These are phyloP conservation scores for Fusarium globosum DNA, from an alignment of 2,329 filamentous ascomycete genomes.

Conservation along the genomic window DNA sequence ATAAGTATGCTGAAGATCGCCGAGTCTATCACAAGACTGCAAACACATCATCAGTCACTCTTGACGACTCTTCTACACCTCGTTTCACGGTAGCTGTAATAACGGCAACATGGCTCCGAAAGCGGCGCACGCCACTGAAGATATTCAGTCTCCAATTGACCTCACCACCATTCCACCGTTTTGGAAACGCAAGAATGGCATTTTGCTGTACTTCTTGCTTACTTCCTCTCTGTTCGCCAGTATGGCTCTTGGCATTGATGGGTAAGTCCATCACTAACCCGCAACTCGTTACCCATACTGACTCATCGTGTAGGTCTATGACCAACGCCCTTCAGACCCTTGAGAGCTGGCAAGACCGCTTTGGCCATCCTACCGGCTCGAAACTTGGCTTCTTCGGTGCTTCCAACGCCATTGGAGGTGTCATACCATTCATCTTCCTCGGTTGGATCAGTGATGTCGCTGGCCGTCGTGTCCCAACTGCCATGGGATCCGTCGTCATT, in stretches of 20 bases:
- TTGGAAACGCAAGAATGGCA: slow-evolving; percentile 54
- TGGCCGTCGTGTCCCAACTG: slow-evolving; percentile 51
- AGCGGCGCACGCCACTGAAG: slow-evolving; percentile 47
- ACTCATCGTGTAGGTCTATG: slow-evolving; percentile 39
- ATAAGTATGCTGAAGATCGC: slow-evolving; percentile 15
- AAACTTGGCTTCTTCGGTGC: slow-evolving; percentile 54
- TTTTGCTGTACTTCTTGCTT: slow-evolving; percentile 56
- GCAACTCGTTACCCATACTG: neutral
- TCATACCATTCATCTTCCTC: slow-evolving; percentile 52
- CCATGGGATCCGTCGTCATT: slow-evolving; percentile 53
- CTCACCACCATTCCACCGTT: slow-evolving; percentile 48
- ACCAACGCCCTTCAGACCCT: slow-evolving; percentile 56
- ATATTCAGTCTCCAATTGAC: slow-evolving; percentile 48
- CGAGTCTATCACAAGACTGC: neutral
- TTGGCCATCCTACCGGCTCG: slow-evolving; percentile 53
- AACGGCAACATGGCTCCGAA: slow-evolving; percentile 47
- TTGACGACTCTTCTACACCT: neutral
- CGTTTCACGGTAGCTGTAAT: neutral
- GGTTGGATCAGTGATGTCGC: slow-evolving; percentile 51
- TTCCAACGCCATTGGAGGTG: slow-evolving; percentile 54
- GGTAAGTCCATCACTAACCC: slow-evolving; percentile 42
- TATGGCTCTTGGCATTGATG: slow-evolving; percentile 56
- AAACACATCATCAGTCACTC: neutral
- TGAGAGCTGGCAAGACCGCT: slow-evolving; percentile 51
- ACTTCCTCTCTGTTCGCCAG: slow-evolving; percentile 57